Evolutionary conservation across 2,329 filamentous ascomycete genomes (phyloP), one percentile per base, ranked within the genome.

Genomic region (Trichoderma afroharzianum): DNA sequence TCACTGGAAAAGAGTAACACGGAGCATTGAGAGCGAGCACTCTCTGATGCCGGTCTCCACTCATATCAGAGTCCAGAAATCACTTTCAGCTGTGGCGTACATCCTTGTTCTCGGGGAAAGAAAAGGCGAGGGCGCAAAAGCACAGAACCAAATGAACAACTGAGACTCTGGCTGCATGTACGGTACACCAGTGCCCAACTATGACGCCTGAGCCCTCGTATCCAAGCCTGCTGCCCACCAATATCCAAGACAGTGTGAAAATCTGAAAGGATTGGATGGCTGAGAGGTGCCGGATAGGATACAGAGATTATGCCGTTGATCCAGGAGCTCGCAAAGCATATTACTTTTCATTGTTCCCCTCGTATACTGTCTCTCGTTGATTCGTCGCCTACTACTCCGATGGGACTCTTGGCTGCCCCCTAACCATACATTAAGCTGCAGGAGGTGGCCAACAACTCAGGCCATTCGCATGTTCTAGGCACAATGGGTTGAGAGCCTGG

Each of bases 11-110:
- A 8, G 11, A 21, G 18, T 9, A 14, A 57, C 11, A 21, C 50
- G 12, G 1, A 14, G 47, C 7, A 9, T 2, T n/a, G 24, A n/a
- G 57, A 15, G 57, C 3, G 57, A n/a, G 18, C 12, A 39, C 32
- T 55, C 30, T 39, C 15, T 15, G 9, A 28, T 18, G 3, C 36
- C 21, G 15, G 33, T 39, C 11, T 12, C 32, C 36, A 55, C 26
- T 18, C 24, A 7, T 58, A 15, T 24, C 33, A 3, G 50, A 58
- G 32, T 21, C 8, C 32, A 32, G 33, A 3, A 33, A 58, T 55
- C 24, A 30, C 32, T 11, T 43, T 67, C 63, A 58, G 50, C 63
- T 67, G 63, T 67, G 63, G 63, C 63, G 63, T 67, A 58, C 33
- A 67, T 9, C 63, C 63, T 67, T 58, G 63, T 30, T 67, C 9